Evolutionary conservation across 805 yeast genomes (phyloP).

Genomic region (Brettanomyces anomalus): DNA sequence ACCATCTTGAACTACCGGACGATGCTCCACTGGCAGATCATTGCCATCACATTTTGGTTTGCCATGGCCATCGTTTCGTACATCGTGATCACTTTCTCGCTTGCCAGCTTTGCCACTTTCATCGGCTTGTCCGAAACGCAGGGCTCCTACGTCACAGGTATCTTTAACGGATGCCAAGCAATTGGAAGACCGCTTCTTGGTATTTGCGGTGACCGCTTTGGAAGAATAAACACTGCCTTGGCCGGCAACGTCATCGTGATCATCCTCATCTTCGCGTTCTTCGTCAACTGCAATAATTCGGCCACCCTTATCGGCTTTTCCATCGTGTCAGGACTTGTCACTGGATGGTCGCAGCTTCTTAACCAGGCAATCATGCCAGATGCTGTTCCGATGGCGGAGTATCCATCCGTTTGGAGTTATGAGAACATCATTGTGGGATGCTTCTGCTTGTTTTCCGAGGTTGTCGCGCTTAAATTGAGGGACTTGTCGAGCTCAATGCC

Average conservation of each 20-base stretch:
- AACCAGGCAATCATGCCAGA: conserved; percentile 24
- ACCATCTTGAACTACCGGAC: conserved; percentile 11
- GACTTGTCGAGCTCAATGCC: conserved; percentile 26
- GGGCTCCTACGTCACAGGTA: conserved; percentile 37
- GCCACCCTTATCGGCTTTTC: conserved; percentile 6
- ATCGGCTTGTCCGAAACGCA: conserved; percentile 36
- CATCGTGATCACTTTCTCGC: conserved; percentile 34
- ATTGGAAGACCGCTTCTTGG: conserved; percentile 45
- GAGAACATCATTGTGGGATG: conserved; percentile 20
- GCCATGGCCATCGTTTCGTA: conserved; percentile 32
- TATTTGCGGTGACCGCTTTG: conserved; percentile 32
- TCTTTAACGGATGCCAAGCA: conserved; percentile 36
- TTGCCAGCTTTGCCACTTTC: conserved; percentile 37
- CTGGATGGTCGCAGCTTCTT: conserved; percentile 34
- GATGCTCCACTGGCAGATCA: conserved; percentile 11
- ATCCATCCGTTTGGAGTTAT: conserved; percentile 23
- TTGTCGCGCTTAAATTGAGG: conserved; percentile 21
- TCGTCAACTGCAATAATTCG: conserved; percentile 30
- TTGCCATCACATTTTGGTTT: conserved; percentile 18
- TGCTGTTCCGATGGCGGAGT: conserved; percentile 16
- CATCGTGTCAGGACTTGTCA: conserved; percentile 18
- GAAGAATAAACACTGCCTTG: conserved; percentile 37
- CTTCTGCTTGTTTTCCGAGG: conserved; percentile 22
- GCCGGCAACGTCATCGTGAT: conserved; percentile 25
- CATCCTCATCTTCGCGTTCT: conserved; percentile 33